These are phyloP conservation scores for Lepidopterella palustris DNA, from an alignment of 495 filamentous ascomycete species.

Conservation along the genomic window DNA sequence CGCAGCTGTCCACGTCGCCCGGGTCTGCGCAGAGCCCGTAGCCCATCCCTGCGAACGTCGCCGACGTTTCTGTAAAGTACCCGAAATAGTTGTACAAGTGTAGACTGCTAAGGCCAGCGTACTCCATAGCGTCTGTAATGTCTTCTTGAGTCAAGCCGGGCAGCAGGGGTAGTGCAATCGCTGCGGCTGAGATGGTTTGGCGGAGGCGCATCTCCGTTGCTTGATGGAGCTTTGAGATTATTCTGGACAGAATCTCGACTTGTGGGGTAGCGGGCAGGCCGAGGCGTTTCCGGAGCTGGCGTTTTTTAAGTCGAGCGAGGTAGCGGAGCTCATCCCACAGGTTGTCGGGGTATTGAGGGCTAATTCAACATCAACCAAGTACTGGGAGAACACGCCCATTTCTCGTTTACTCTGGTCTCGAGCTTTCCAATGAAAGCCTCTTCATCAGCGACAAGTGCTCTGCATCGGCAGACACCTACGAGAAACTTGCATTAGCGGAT, in stretches of 20 bases:
- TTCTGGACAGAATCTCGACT: not conserved
- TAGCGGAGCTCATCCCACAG: not conserved
- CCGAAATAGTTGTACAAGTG: not conserved
- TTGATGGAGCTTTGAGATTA: not conserved
- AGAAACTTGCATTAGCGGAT: too few relatives aligned
- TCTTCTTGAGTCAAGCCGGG: not conserved
- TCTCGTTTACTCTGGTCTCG: not conserved
- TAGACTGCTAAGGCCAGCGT: not conserved
- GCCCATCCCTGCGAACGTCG: not conserved
- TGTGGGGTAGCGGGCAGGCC: not conserved
- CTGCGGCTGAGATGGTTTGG: not conserved
- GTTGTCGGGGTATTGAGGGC: not conserved
- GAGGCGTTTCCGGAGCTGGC: not conserved
- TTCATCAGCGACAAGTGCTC: not conserved
- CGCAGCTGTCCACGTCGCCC: not conserved
- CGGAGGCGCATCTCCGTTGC: not conserved
- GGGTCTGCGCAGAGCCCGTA: not conserved
- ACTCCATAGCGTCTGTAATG: not conserved
- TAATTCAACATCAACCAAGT: not conserved
- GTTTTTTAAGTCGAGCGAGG: too few relatives aligned
- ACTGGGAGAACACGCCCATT: not conserved
- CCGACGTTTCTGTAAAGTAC: not conserved
- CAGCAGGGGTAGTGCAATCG: not conserved
- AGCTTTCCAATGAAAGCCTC: not conserved
- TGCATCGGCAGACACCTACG: too few relatives aligned